Conservation (phyloP, 495 filamentous ascomycete genomes). For the Podospora sp. region DNA sequence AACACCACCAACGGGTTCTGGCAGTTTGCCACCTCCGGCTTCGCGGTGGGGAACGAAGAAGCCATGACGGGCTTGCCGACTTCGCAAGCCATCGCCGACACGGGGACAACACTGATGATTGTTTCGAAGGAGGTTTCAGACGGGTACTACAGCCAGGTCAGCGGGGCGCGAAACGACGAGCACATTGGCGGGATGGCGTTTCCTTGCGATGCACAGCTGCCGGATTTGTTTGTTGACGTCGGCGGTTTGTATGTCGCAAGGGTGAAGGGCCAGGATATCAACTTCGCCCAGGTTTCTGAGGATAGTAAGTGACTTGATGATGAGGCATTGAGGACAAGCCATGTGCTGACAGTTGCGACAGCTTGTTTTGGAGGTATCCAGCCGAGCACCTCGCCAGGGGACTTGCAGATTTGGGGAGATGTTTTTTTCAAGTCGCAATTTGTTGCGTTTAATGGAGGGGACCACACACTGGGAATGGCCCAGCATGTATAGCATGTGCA, state of each 20-base stretch:
- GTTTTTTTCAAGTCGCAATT: constrained; percentile 80
- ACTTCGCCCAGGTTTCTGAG: constrained; percentile 60
- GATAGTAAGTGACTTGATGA: constrained; percentile 38
- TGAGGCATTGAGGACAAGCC: background rate
- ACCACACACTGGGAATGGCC: constrained; percentile 62
- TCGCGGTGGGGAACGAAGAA: constrained; percentile 53
- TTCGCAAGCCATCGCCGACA: constrained; percentile 69
- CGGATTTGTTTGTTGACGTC: constrained; percentile 67
- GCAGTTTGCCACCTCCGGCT: constrained; percentile 65
- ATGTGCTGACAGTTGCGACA: constrained; percentile 34
- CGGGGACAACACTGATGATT: constrained; percentile 73
- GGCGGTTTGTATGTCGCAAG: constrained; percentile 61
- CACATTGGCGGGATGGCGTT: constrained; percentile 65
- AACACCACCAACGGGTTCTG: constrained; percentile 71
- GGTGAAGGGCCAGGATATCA: constrained; percentile 67
- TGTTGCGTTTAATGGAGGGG: constrained; percentile 73
- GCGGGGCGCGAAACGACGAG: constrained; percentile 52
- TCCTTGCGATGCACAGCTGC: constrained; percentile 62
- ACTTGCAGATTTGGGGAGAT: constrained; percentile 74
- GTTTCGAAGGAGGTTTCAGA: constrained; percentile 62
- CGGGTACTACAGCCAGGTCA: constrained; percentile 65
- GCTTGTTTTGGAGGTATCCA: constrained; percentile 75
- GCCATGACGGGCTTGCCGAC: constrained; percentile 39
- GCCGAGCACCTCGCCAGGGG: constrained; percentile 52
- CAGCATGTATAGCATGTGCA: constrained; percentile 41